phyloP scores from a whole-genome alignment of 352 stramenopile genomes.

The Aphanomyces euteiches region DNA sequence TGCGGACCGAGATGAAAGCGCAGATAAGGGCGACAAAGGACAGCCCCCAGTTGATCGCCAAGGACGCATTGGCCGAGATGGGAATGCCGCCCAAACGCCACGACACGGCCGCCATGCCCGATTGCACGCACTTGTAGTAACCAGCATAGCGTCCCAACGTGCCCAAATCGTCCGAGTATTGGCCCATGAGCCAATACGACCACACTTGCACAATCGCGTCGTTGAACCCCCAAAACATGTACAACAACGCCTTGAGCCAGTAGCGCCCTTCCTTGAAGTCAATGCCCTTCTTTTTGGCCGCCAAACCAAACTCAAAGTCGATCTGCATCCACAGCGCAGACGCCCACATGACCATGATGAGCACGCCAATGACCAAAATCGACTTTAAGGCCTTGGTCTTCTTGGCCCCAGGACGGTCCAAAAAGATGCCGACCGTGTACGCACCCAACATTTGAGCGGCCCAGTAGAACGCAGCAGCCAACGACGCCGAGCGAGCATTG shows the following conservation, averaged over 20 bases:
- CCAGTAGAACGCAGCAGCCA: slow-evolving; percentile 47
- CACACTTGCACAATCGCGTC: slow-evolving; percentile 77
- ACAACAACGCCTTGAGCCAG: slow-evolving; percentile 46
- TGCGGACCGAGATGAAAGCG: neutral
- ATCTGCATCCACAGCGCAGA: slow-evolving; percentile 37
- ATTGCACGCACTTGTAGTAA: slow-evolving; percentile 69
- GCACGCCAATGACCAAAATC: slow-evolving; percentile 30
- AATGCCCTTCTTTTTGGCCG: slow-evolving; percentile 32
- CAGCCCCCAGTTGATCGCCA: slow-evolving; percentile 43
- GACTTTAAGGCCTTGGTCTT: slow-evolving; percentile 17
- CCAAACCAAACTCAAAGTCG: slow-evolving; percentile 38
- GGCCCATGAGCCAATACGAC: slow-evolving; percentile 75
- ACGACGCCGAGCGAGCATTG: slow-evolving; percentile 40
- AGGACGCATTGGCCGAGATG: slow-evolving; percentile 33
- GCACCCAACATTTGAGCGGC: slow-evolving; percentile 44
- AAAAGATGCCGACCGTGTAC: slow-evolving; percentile 32
- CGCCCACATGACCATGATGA: slow-evolving; percentile 44
- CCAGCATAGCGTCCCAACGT: slow-evolving; percentile 54
- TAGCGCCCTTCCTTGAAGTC: neutral
- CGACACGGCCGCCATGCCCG: slow-evolving; percentile 36
- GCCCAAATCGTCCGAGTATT: slow-evolving; percentile 38
- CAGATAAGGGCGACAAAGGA: slow-evolving; percentile 16
- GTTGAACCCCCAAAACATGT: slow-evolving; percentile 63
- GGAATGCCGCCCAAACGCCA: slow-evolving; percentile 41
- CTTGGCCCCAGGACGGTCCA: slow-evolving; percentile 33